Percentiles rank a stretch among this genome's conserved stretches.
Conservation (phyloP, 371 early-diverging fungal genomes). For the Circinella umbellata region DNA sequence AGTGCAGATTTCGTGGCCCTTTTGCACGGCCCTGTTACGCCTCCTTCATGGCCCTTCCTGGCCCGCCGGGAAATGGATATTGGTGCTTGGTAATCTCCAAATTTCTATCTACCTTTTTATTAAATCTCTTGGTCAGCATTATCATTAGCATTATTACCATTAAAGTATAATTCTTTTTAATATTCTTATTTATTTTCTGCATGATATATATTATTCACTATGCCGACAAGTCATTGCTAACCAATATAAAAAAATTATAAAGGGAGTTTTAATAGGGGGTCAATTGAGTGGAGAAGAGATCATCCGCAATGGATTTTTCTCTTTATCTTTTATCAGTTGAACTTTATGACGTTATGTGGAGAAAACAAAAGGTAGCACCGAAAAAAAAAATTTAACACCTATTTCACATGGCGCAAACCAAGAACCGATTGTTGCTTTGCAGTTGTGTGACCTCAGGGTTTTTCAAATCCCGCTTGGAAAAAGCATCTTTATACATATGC, state of each 20-base stretch:
- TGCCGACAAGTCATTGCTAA: no score
- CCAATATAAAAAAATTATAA: no score
- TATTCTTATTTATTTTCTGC: no score
- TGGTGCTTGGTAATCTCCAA: constrained; percentile 3
- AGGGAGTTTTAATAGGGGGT: no score
- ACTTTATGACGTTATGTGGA: constrained; percentile 7
- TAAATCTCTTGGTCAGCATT: no score
- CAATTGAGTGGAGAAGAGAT: no score
- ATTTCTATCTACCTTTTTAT: no score
- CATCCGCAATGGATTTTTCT: no score
- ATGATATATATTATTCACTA: no score
- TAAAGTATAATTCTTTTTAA: no score
- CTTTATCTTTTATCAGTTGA: not conserved
- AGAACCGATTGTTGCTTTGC: not conserved
- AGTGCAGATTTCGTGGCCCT: constrained; percentile 16
- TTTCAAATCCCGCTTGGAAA: constrained; percentile 19
- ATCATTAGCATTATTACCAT: no score
- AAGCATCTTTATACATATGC: constrained; percentile 19
- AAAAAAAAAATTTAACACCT: not conserved
- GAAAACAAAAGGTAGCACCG: not conserved
- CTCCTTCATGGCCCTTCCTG: not conserved
- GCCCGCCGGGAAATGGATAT: constrained; percentile 10
- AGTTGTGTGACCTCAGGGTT: constrained; percentile 21
- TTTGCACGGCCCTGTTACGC: constrained; percentile 22
- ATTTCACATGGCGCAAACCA: constrained; percentile 19